Base-by-base conservation (phyloP, 2,329 filamentous ascomycete species). In the Ambrosiella xylebori region DNA sequence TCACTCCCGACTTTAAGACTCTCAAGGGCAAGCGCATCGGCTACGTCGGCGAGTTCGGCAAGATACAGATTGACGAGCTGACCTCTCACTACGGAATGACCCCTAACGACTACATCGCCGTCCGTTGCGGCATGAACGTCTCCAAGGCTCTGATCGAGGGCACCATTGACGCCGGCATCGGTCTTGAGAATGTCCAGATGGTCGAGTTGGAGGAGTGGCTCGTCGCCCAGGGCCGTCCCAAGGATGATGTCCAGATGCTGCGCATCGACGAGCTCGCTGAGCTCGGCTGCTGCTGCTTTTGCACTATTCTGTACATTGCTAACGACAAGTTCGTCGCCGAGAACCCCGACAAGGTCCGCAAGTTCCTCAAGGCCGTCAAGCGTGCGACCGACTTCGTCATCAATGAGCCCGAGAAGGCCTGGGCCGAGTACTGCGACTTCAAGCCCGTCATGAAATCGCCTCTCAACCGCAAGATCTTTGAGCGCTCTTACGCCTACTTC, bases 261-360 rank as follows among this genome's bases (percentile, higher is more conserved):
- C 81, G 85, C 65, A 89, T 89, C 65, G 85, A 89, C 67, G 79
- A 88, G 71, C 81, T 89, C 36, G 85, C 85, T 39, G 83, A 88
- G 68, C 74, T 88, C 2, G 85, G 85, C 54, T 89, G 85, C 73
- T 89, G 85, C 78, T 89, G 85, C 75, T 89, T 89, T 78, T 89
- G 85, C 71, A 81, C 81, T 36, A 86, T 89, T 68, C 74, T 89
- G 45, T 88, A 89, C 74, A 89, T 89, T 62, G 85, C 81, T 64
- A 88, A 89, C 69, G 84, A 88, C 65, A 66, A 66, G 7, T 89
- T 89, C 71, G 69, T 88, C 50, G 67, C 72, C n/a, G 71, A 78
- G 61, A 79, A 87, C 70, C 80, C 80, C 0, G 81, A 80, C 1
- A 81, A 83, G 66, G 80, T 86, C 2, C 70, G 70, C 59, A 77